Evolutionary conservation across 805 yeast genomes (phyloP).

Genomic region (Candida adriatica): DNA sequence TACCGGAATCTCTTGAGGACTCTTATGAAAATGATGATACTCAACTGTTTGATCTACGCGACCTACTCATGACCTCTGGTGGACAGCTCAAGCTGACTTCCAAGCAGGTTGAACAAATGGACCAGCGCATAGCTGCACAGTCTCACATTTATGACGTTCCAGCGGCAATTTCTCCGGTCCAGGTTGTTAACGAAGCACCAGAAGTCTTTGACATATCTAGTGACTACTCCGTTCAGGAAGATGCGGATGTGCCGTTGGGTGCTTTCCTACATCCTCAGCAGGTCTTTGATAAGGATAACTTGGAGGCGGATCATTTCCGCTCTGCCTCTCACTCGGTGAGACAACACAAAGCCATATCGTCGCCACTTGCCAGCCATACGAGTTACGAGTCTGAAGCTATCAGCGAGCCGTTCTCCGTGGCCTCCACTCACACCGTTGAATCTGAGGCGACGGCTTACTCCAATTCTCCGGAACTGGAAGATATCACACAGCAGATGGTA

Average conservation of each 20-base stretch:
- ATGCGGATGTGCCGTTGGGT: conserved; percentile 11
- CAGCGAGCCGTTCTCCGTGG: conserved; percentile 19
- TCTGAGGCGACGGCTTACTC: conserved; percentile 6
- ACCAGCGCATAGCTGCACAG: conserved; percentile 11
- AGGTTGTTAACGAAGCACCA: neutral
- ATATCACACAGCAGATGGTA: conserved; percentile 4
- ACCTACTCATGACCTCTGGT: conserved; percentile 12
- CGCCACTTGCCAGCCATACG: conserved; percentile 19
- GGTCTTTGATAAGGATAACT: conserved; percentile 10
- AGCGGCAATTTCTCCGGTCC: neutral
- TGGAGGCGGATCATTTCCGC: conserved; percentile 18
- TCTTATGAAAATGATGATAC: conserved; percentile 5
- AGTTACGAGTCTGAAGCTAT: conserved; percentile 20
- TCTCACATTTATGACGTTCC: conserved; percentile 13
- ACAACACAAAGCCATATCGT: conserved; percentile 1
- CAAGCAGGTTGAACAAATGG: conserved; percentile 7
- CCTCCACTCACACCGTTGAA: conserved; percentile 9
- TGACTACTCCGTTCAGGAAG: neutral
- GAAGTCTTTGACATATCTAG: conserved; percentile 1
- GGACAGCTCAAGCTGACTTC: conserved; percentile 8
- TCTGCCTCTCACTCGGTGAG: conserved; percentile 2
- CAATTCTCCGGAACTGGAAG: conserved; percentile 2
- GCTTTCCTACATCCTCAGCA: conserved; percentile 14
- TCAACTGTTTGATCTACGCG: conserved; percentile 16
- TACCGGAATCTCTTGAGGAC: conserved; percentile 1